Conservation (phyloP, 2,329 filamentous ascomycete genomes). For the Myrmaecium sp. region DNA sequence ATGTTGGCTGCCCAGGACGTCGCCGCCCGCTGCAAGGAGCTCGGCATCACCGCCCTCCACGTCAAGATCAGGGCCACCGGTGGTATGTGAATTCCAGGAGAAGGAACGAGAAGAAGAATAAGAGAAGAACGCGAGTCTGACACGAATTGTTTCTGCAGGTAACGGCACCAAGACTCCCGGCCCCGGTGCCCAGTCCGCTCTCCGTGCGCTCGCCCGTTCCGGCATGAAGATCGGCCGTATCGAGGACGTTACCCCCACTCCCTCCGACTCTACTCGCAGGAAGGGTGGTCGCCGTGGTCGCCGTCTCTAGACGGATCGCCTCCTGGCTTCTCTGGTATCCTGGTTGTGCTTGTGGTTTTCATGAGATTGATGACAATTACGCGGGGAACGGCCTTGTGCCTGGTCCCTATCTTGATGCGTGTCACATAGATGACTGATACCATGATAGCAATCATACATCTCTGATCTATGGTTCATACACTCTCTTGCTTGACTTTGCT, state of each 20-base stretch:
- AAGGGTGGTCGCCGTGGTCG: conserved; percentile 99
- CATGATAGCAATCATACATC: no score
- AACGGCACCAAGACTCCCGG: conserved; percentile 99
- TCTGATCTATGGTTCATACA: no score
- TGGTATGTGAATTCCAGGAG: conserved; percentile 48
- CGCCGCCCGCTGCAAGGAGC: conserved; percentile 73
- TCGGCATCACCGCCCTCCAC: conserved; percentile 89
- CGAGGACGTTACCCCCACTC: conserved; percentile 97
- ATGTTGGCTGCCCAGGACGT: conserved; percentile 98
- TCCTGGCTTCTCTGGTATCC: conserved; percentile 36
- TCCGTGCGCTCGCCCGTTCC: conserved; percentile 94
- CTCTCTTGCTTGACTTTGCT: no score
- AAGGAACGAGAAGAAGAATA: conserved; percentile 1
- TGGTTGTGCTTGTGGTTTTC: conserved; percentile 17
- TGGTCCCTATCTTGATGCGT: conserved; percentile 43
- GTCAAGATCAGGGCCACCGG: conserved; percentile 99
- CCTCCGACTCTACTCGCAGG: conserved; percentile 97
- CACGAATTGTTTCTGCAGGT: conserved; percentile 31
- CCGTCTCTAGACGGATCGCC: conserved; percentile 65
- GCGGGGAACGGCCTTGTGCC: conserved; percentile 53
- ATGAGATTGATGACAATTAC: conserved; percentile 36
- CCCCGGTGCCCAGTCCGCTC: conserved; percentile 95
- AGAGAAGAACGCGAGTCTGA: conserved; percentile 2
- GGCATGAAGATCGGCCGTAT: conserved; percentile 99
- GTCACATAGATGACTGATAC: conserved; percentile 31